Evolutionary conservation across 2,329 filamentous ascomycete genomes (phyloP).

Genomic region (Davidsoniella virescens): DNA sequence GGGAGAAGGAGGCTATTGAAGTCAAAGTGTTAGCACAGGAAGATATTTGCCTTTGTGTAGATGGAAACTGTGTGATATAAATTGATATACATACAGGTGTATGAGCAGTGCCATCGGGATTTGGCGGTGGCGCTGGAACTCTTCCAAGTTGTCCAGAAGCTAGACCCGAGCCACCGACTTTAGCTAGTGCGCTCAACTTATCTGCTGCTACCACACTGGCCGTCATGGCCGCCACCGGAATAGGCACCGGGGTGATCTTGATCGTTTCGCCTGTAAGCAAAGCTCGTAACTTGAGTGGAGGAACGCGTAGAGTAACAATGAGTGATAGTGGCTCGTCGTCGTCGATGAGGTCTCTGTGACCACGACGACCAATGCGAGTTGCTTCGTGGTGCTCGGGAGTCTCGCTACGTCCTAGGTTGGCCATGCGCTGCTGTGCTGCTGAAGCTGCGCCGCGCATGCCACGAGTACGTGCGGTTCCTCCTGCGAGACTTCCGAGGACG

Average conservation of each 20-base stretch:
- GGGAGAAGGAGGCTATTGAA: constrained; percentile 59
- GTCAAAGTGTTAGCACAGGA: constrained; percentile 4
- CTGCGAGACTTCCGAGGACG: constrained; percentile 33
- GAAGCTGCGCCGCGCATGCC: constrained; percentile 79
- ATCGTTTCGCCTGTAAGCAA: constrained; percentile 36
- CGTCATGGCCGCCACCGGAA: constrained; percentile 5
- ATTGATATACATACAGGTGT: constrained; percentile 38
- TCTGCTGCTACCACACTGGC: neutral
- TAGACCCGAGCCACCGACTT: constrained; percentile 17
- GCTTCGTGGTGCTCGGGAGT: constrained; percentile 72
- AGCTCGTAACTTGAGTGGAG: constrained; percentile 54
- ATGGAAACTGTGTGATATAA: neutral
- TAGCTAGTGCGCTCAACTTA: neutral
- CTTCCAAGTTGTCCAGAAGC: constrained; percentile 45
- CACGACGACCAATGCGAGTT: constrained; percentile 47
- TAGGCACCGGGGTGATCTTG: constrained; percentile 15
- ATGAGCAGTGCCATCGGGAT: constrained; percentile 37
- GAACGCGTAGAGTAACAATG: constrained; percentile 60
- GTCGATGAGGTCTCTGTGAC: constrained; percentile 52
- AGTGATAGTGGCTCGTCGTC: constrained; percentile 58
- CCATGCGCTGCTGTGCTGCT: constrained; percentile 76
- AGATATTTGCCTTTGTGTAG: neutral
- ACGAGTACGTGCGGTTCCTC: constrained; percentile 69
- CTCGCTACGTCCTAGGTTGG: constrained; percentile 64
- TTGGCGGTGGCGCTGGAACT: constrained; percentile 48